Conservation (phyloP, 345 rosid species). For the Citrus sinensis region DVS_A1.0 CM039161.1:1899001-1899500, state of each 20-base stretch:
- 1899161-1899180: slow-evolving; percentile 23
- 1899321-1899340: slow-evolving; percentile 21
- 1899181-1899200: slow-evolving; percentile 19
- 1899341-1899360: slow-evolving; percentile 12
- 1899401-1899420: slow-evolving; percentile 23
- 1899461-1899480: not conserved
- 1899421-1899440: slow-evolving; percentile 16
- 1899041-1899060: slow-evolving; percentile 12
- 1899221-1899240: slow-evolving; percentile 20
- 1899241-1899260: slow-evolving; percentile 17
- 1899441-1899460: not conserved
- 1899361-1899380: slow-evolving; percentile 19
- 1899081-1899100: slow-evolving; percentile 18
- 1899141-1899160: slow-evolving; percentile 18
- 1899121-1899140: slow-evolving; percentile 11
- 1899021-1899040: slow-evolving; percentile 28
- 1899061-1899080: slow-evolving; percentile 16
- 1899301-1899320: slow-evolving; percentile 35
- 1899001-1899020: slow-evolving; percentile 56
- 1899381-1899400: slow-evolving; percentile 23
- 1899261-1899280: slow-evolving; percentile 24
- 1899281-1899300: slow-evolving; percentile 12
- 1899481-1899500: not conserved
- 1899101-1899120: not conserved
- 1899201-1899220: not conserved